A percentile compares a stretch with the other conserved stretches of the same genome.
phyloP scores from a whole-genome alignment of 176 grass and related monocot species.

The Cocos nucifera region DNA sequence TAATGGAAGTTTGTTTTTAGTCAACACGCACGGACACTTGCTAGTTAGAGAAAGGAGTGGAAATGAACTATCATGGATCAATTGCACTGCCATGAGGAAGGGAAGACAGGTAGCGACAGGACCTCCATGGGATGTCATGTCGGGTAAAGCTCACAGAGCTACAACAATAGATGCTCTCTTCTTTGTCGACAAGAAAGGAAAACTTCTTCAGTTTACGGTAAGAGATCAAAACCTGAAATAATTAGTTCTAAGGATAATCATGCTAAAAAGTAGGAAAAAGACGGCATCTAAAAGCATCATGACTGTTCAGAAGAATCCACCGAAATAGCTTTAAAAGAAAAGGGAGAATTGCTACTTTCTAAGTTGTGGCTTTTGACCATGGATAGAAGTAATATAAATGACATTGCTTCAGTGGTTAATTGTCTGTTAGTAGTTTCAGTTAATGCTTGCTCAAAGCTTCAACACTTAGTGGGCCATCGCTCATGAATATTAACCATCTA shows the following conservation, averaged over 20 bases:
- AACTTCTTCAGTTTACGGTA: constrained; percentile 78
- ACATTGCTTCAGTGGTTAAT: too few species aligned
- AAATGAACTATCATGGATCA: constrained; percentile 73
- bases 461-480: too few species aligned
- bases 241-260: too few species aligned
- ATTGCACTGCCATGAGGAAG: constrained; percentile 83
- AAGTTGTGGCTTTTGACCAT: neutral
- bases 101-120: constrained; percentile 70
- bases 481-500: too few species aligned
- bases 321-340: neutral
- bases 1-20: constrained; percentile 85
- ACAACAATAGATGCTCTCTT: constrained; percentile 70
- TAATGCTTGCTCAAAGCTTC: too few species aligned
- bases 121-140: constrained; percentile 74
- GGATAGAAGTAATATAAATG: neutral
- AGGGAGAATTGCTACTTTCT: neutral
- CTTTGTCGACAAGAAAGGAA: constrained; percentile 85
- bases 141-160: constrained; percentile 37
- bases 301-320: neutral
- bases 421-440: too few species aligned
- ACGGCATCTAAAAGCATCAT: too few species aligned
- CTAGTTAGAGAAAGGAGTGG: constrained; percentile 84
- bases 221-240: too few species aligned
- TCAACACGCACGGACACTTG: constrained; percentile 63
- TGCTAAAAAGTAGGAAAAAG: too few species aligned